Percentiles rank a stretch among this genome's conserved stretches.
Evolutionary conservation across 2,329 filamentous ascomycete genomes (phyloP).

Genomic region (Fusarium chaquense): DNA sequence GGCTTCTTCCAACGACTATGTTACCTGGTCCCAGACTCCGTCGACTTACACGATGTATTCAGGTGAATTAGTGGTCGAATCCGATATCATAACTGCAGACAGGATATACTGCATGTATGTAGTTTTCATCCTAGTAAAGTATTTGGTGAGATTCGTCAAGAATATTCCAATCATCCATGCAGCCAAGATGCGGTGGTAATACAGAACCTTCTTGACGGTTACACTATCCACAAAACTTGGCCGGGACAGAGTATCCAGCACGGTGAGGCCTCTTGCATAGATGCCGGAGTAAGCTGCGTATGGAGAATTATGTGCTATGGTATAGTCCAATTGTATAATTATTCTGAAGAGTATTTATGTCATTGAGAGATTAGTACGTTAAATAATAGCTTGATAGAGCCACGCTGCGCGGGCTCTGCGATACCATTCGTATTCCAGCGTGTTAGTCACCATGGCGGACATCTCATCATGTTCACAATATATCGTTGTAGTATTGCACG

Average conservation of each 20-base stretch:
- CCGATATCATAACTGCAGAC: background rate
- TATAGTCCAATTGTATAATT: no score
- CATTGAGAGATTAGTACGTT: background rate
- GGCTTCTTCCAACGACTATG: background rate
- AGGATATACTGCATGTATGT: background rate
- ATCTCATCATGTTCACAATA: background rate
- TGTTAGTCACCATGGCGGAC: background rate
- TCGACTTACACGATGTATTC: background rate
- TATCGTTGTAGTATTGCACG: no score
- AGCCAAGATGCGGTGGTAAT: background rate
- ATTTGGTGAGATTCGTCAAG: no score
- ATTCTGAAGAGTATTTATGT: background rate
- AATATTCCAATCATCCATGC: background rate
- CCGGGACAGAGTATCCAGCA: background rate
- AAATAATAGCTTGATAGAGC: background rate
- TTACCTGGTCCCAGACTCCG: no score
- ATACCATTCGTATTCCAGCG: background rate
- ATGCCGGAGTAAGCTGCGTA: background rate
- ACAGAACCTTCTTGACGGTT: background rate
- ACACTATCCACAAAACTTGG: background rate
- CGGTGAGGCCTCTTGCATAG: background rate
- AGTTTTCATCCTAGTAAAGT: background rate
- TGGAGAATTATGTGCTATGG: background rate
- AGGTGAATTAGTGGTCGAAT: no score
- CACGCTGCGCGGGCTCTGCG: fast-evolving